phyloP scores from a whole-genome alignment of 2,329 filamentous ascomycete genomes.

The Aspergillus sp. region DNA sequence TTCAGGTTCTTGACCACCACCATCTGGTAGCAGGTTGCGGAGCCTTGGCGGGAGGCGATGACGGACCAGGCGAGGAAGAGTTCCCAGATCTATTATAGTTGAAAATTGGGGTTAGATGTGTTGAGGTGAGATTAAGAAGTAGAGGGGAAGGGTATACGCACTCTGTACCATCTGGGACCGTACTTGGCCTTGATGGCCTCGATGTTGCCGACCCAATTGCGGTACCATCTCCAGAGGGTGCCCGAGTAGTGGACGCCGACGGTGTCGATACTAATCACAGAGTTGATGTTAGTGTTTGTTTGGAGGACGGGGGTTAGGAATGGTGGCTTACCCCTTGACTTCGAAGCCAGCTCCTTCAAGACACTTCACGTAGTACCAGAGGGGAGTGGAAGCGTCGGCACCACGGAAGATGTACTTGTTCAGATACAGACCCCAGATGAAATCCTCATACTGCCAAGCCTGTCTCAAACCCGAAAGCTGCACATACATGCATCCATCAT shows the following conservation, averaged over 20 bases:
- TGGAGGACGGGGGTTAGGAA: not conserved
- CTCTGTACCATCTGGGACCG: conserved; percentile 82
- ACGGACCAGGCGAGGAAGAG: conserved; percentile 77
- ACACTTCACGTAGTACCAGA: conserved; percentile 74
- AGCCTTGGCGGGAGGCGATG: conserved; percentile 73
- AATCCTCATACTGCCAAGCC: conserved; percentile 88
- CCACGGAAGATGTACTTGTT: conserved; percentile 96
- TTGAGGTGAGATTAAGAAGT: too few species aligned
- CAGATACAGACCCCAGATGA: conserved; percentile 92
- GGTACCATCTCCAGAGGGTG: conserved; percentile 90
- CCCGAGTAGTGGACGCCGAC: conserved; percentile 89
- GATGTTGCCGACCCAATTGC: conserved; percentile 86
- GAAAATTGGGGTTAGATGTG: not conserved
- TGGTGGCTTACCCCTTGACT: conserved; percentile 61
- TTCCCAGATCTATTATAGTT: conserved; percentile 67
- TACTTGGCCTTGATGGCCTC: conserved; percentile 87
- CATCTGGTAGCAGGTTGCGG: conserved; percentile 77
- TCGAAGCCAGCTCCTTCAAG: conserved; percentile 80
- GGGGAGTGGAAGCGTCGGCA: conserved; percentile 83
- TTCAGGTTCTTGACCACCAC: conserved; percentile 79
- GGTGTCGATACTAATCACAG: conserved; percentile 63
- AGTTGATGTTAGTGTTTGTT: too few species aligned
- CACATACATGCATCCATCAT: conserved; percentile 85
- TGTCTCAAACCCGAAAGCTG: conserved; percentile 85
- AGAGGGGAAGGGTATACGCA: conserved; percentile 50